Percentiles rank a stretch among this genome's conserved stretches.
phyloP scores from a whole-genome alignment of 768 basidiomycete genomes.

The Inosperma sp. region DNA sequence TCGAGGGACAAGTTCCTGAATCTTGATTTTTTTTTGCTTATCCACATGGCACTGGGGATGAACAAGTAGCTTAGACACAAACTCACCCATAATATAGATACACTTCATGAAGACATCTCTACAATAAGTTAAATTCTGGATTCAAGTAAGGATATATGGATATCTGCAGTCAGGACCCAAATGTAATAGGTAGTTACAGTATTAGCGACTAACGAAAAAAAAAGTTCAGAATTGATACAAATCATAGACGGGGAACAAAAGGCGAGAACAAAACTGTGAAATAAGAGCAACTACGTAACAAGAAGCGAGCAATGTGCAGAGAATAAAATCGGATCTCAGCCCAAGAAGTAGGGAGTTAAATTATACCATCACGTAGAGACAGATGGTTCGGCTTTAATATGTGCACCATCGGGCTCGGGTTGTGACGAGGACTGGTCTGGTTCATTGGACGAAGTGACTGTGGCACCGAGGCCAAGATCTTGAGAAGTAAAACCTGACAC shows the following conservation, averaged over 20 bases:
- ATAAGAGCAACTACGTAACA: conserved; percentile 2
- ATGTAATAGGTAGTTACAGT: conserved; percentile 13
- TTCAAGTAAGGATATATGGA: conserved; percentile 25
- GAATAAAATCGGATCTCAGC: conserved; percentile 22
- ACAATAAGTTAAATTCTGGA: conserved; percentile 26
- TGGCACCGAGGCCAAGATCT: conserved; percentile 56
- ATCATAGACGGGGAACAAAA: not conserved
- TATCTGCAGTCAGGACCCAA: conserved; percentile 11
- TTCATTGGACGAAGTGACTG: conserved; percentile 52
- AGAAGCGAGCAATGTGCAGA: conserved; percentile 15
- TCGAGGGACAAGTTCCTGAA: too few species aligned
- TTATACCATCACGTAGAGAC: conserved; percentile 25
- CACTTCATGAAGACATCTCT: conserved; percentile 13
- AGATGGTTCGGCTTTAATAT: conserved; percentile 60
- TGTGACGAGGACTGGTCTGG: conserved; percentile 34
- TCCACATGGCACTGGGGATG: too few species aligned
- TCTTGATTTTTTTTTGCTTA: too few species aligned
- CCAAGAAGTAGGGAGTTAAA: conserved; percentile 16
- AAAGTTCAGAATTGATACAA: conserved; percentile 11
- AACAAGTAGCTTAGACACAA: too few species aligned
- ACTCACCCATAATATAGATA: conserved; percentile 10
- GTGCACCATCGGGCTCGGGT: conserved; percentile 57
- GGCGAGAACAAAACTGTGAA: conserved; percentile 9
- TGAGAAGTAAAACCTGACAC: conserved; percentile 63
- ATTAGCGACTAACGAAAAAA: conserved; percentile 23